Percentiles rank a stretch among this genome's conserved stretches.
Evolutionary conservation across 306 rosid genomes (phyloP).

Genomic region (Senna siamea): DNA sequence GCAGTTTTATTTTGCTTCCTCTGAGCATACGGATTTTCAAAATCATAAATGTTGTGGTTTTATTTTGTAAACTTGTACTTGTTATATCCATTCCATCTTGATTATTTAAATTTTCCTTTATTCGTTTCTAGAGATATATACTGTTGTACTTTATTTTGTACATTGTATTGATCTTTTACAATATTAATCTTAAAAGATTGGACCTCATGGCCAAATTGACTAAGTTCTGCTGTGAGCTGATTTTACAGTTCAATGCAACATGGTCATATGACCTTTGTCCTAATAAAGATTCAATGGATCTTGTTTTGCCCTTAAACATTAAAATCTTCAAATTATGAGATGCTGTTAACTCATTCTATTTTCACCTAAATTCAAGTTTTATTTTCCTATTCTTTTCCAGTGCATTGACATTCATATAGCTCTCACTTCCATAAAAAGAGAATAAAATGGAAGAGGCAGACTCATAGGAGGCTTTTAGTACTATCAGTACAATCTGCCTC

Average conservation of each 20-base stretch:
- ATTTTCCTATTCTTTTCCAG: constrained; percentile 1
- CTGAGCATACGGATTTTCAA: neutral
- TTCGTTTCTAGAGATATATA: neutral
- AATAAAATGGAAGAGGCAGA: neutral
- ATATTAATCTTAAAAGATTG: neutral
- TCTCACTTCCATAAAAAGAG: neutral
- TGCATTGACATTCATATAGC: neutral
- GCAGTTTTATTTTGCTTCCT: constrained; percentile 7
- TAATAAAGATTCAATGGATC: neutral
- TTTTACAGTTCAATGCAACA: neutral
- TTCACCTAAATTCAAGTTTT: neutral
- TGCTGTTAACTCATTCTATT: neutral
- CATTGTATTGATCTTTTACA: neutral
- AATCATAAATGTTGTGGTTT: neutral
- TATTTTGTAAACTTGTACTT: neutral
- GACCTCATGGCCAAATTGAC: neutral
- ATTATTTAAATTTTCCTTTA: neutral
- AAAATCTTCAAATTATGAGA: neutral
- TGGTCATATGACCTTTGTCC: neutral
- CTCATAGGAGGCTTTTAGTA: neutral
- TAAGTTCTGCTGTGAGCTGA: neutral
- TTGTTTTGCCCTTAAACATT: neutral
- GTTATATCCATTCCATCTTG: neutral
- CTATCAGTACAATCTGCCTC: neutral
- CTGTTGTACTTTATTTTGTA: neutral